These are phyloP conservation scores for Aspergillus unguis DNA, from an alignment of 2,329 filamentous ascomycete genomes.

Conservation along the genomic window DNA sequence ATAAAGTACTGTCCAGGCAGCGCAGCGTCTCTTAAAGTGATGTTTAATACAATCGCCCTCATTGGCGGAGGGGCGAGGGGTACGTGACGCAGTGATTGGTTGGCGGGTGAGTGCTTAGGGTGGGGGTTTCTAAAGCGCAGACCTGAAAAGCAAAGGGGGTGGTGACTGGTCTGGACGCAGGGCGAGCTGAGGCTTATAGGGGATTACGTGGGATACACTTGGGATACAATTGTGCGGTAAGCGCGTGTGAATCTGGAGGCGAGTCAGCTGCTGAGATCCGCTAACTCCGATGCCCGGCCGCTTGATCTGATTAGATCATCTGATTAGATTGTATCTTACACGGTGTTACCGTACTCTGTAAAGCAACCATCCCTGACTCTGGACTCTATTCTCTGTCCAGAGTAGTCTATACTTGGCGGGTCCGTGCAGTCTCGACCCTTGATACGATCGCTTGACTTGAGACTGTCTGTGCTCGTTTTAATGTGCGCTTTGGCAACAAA, in stretches of 20 bases:
- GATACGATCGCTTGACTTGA: too few species aligned
- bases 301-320: conserved; percentile 29
- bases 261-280: too few species aligned
- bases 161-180: background rate
- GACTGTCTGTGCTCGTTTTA: too few species aligned
- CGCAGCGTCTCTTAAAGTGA: conserved; percentile 10
- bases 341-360: too few species aligned
- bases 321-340: conserved; percentile 21
- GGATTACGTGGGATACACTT: conserved; percentile 6
- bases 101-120: background rate
- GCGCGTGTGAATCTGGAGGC: too few species aligned
- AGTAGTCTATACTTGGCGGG: too few species aligned
- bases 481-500: too few species aligned
- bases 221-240: background rate
- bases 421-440: too few species aligned
- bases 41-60: conserved; percentile 15
- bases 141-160: too few species aligned
- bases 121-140: too few species aligned
- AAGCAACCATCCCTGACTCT: too few species aligned
- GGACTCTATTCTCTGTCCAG: too few species aligned
- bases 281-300: conserved; percentile 19
- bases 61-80: conserved; percentile 16
- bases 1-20: conserved; percentile 1
- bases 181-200: background rate
- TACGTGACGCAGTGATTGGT: conserved; percentile 10